Percentiles rank a stretch among this genome's conserved stretches.
Evolutionary conservation across 495 filamentous ascomycete species (phyloP).

Genomic region (Hyaloscypha variabilis): DNA sequence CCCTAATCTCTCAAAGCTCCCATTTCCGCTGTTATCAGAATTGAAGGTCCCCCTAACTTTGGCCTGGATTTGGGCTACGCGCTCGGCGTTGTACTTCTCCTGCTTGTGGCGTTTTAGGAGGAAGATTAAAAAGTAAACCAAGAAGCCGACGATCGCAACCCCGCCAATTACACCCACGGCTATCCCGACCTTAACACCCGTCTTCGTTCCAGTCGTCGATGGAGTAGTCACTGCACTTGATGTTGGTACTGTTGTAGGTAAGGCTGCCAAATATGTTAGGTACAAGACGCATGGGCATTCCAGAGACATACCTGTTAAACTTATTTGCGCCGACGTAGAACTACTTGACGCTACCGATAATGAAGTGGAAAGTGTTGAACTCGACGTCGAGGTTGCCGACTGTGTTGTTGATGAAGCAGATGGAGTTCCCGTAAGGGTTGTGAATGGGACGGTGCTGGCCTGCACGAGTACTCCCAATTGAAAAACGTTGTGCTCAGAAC

Average conservation of each 20-base stretch:
- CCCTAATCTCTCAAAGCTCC: background rate
- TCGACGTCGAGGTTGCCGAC: background rate
- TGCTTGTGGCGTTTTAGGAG: background rate
- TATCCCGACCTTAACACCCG: constrained; percentile 2
- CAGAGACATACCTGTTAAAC: background rate
- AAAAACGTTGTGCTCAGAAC: background rate
- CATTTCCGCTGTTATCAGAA: background rate
- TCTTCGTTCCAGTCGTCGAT: background rate
- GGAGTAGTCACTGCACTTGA: background rate
- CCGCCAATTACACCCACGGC: background rate
- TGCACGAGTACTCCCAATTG: background rate
- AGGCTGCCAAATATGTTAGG: background rate
- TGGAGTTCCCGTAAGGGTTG: background rate
- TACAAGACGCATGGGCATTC: background rate
- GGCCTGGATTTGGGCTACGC: background rate
- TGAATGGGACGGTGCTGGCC: background rate
- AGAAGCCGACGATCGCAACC: constrained; percentile 5
- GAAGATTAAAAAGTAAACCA: background rate
- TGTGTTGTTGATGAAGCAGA: background rate
- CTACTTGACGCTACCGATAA: background rate
- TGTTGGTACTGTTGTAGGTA: background rate
- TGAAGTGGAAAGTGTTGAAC: background rate
- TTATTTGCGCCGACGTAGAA: background rate
- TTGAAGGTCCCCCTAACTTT: background rate
- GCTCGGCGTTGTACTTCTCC: constrained; percentile 6